A percentile compares a stretch with the other conserved stretches of the same genome.
phyloP scores from a whole-genome alignment of 495 filamentous ascomycete genomes.

The Bathelium albidoporum region DNA sequence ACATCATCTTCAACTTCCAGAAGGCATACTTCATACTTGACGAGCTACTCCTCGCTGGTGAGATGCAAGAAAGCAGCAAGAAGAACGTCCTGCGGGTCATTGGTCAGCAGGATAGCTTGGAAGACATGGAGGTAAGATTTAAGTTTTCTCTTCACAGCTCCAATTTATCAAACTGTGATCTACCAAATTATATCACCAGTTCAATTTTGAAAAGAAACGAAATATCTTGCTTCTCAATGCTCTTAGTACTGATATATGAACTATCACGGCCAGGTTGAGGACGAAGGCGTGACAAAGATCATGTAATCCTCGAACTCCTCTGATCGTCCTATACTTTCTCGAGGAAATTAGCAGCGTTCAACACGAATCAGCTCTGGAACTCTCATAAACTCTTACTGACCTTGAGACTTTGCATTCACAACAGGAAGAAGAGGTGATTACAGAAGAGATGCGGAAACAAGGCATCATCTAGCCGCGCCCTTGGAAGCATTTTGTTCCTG shows the following conservation, averaged over 20 bases:
- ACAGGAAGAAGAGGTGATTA: not conserved
- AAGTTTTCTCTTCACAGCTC: constrained; percentile 1
- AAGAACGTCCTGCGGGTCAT: constrained; percentile 96
- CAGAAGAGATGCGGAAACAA: not conserved
- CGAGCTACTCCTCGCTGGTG: constrained; percentile 87
- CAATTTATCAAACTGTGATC: not conserved
- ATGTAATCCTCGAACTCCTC: constrained; percentile 45
- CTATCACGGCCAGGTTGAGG: constrained; percentile 65
- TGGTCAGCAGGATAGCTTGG: constrained; percentile 83
- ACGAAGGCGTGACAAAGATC: constrained; percentile 86
- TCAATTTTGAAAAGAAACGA: not conserved
- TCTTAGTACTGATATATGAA: constrained; percentile 8
- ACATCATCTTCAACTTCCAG: constrained; percentile 99
- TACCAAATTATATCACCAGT: not conserved
- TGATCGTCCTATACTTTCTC: not conserved
- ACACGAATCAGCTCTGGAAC: not conserved
- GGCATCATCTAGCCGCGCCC: not conserved
- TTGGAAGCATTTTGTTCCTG: not conserved
- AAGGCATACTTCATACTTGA: constrained; percentile 99
- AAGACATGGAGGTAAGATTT: constrained; percentile 90
- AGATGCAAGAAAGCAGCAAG: constrained; percentile 98
- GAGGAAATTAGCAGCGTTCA: not conserved
- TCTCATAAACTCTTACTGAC: not conserved
- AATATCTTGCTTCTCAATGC: not conserved
- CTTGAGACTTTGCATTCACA: not conserved